These are phyloP conservation scores for Didymella arachidicola DNA, from an alignment of 2,329 filamentous ascomycete genomes.

Conservation along the genomic window DNA sequence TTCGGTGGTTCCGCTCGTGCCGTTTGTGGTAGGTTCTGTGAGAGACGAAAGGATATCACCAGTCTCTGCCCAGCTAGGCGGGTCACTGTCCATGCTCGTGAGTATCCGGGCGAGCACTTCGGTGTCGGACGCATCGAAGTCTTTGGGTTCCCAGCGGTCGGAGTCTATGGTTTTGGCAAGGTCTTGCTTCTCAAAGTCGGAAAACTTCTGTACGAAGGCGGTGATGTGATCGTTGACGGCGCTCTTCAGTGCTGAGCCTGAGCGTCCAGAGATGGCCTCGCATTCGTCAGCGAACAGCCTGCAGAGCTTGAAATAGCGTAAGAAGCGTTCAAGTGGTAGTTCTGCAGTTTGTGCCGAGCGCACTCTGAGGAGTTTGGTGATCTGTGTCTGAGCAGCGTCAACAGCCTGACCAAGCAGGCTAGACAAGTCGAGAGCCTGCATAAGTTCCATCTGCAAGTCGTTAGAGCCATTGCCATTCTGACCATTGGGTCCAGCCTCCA, in stretches of 20 bases:
- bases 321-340: constrained; percentile 72
- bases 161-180: constrained; percentile 80
- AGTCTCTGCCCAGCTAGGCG: constrained; percentile 68
- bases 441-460: constrained; percentile 73
- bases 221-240: constrained; percentile 83
- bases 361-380: constrained; percentile 79
- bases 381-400: constrained; percentile 76
- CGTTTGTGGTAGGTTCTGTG: constrained; percentile 25
- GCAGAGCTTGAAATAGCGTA: constrained; percentile 84
- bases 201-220: constrained; percentile 76
- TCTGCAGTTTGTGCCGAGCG: constrained; percentile 75
- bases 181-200: constrained; percentile 75
- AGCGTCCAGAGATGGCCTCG: constrained; percentile 81
- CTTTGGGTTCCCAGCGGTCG: constrained; percentile 80
- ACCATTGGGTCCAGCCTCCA: constrained; percentile 30
- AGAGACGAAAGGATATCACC: constrained; percentile 52
- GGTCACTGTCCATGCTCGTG: constrained; percentile 74
- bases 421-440: constrained; percentile 77
- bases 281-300: constrained; percentile 86
- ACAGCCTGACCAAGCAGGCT: constrained; percentile 81
- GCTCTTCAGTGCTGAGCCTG: constrained; percentile 77
- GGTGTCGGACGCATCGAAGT: constrained; percentile 71
- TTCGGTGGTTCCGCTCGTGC: constrained; percentile 44
- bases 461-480: constrained; percentile 27
- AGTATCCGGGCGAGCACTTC: constrained; percentile 70